phyloP scores from a whole-genome alignment of 257 asterid species.

The Fraxinus pennsylvanica region DNA sequence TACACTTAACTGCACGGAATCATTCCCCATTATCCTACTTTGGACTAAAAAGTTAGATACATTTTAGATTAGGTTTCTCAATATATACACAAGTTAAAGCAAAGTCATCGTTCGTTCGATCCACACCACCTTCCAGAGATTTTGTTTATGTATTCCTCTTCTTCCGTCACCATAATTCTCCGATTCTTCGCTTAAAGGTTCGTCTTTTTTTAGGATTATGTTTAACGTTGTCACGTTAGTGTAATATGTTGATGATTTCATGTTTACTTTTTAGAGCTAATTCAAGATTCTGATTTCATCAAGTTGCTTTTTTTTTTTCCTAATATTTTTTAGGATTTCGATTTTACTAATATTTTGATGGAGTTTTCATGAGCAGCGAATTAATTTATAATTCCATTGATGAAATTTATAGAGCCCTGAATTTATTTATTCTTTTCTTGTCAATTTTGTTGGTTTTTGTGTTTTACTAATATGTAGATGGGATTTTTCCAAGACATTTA shows the following conservation, averaged over 20 bases:
- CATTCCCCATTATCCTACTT: background rate
- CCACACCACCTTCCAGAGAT: background rate
- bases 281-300: conserved; percentile 17
- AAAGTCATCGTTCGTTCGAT: conserved; percentile 34
- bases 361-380: conserved; percentile 14
- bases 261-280: background rate
- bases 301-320: background rate
- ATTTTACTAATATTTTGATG: conserved; percentile 14
- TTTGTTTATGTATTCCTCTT: conserved; percentile 14
- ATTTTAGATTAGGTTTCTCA: background rate
- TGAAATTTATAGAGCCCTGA: background rate
- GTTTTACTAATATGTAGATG: background rate
- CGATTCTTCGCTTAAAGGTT: conserved; percentile 26
- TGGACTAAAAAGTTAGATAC: background rate
- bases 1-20: background rate
- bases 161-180: conserved; percentile 9
- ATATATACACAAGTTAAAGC: conserved; percentile 20
- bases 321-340: background rate
- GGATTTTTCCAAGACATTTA: background rate
- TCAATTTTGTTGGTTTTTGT: no score
- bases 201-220: background rate
- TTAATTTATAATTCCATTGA: background rate
- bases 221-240: background rate
- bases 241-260: background rate
- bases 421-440: background rate